phyloP scores from a whole-genome alignment of 1,139 yeast genomes.

The Hansenula lynferdii region DNA sequence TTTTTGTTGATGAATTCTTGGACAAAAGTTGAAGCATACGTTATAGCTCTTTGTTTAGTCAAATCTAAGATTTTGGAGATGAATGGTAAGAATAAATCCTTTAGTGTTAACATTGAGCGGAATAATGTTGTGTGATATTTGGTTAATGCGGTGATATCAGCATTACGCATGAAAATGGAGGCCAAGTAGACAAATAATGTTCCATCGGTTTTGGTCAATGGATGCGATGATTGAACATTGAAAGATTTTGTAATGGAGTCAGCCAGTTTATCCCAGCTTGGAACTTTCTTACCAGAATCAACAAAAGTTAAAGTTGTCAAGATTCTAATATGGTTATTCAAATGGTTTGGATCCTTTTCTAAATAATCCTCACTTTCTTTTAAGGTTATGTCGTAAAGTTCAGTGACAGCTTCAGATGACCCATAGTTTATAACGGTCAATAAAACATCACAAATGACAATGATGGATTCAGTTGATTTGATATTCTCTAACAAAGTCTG shows the following conservation, averaged over 20 bases:
- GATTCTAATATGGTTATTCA: conserved; percentile 22
- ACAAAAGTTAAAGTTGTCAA: conserved; percentile 49
- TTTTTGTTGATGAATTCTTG: conserved; percentile 43
- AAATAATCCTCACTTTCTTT: conserved; percentile 24
- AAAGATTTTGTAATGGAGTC: conserved; percentile 9
- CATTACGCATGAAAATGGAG: conserved; percentile 52
- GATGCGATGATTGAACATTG: conserved; percentile 11
- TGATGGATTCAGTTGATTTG: conserved; percentile 28
- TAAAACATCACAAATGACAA: conserved; percentile 55
- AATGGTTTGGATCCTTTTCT: conserved; percentile 6
- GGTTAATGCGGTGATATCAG: conserved; percentile 46
- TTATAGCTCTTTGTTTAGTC: conserved; percentile 39
- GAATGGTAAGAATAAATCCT: conserved; percentile 40
- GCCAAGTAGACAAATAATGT: conserved; percentile 29
- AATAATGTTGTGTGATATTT: conserved; percentile 41
- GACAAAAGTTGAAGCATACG: conserved; percentile 38
- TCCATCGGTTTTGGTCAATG: conserved; percentile 17
- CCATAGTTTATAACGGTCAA: conserved; percentile 63
- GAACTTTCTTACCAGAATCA: conserved; percentile 62
- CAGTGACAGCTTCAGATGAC: conserved; percentile 45
- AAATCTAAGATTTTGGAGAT: conserved; percentile 40
- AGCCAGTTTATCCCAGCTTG: conserved; percentile 28
- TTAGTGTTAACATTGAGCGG: conserved; percentile 26
- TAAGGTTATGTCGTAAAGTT: conserved; percentile 36
- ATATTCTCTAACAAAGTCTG: conserved; percentile 37